Base-by-base conservation (phyloP, 441 rosid genomes). In the Macaranga tanarius region DNA sequence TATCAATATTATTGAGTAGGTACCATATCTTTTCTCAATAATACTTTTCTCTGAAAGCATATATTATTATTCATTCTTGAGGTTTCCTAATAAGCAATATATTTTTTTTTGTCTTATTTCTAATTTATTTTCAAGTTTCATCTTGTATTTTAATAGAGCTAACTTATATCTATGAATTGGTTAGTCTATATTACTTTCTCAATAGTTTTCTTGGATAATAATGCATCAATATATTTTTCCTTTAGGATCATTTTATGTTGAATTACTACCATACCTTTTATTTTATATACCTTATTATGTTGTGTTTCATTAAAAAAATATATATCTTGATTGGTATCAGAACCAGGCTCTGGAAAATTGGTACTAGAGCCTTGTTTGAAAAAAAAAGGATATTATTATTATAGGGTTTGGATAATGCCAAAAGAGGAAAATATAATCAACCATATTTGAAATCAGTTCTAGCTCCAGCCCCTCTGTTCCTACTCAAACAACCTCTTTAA, bases 161-260 rank as follows among this genome's bases (percentile, higher is more conserved):
- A 77, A 93, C 87, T 79, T 91, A 91, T 85, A 87, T 91, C 78
- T 89, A 86, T 83, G 99, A 94, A 86, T 67, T 94, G 97, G 99
- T 94, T 51, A 79, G 92, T 86, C 57, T 31, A 59, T 77, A 22
- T 75, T 77, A 67, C 67, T 71, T 62, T 34, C 47, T 48, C 23
- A 13, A 52, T 34, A 23, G 22, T 60, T 71, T 61, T n/a, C 60
- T 63, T n/a, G 61, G 64, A 42, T 31, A 38, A 19, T 56, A 57
- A 42, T 70, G 40, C 59, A 19, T 56, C 48, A 20, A 5, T 56
- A 25, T 9, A 19, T 10, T 28, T 56, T 42, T 17, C 42, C 67
- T 12, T n/a, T 67, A 17, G 42, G 47, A 8, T 4, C 19, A n/a
- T 44, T 55, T 54, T 66, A 55, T 57, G 34, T 38, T 7, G 13